phyloP scores from a whole-genome alignment of 768 basidiomycete genomes.

The Suillus paluster region DNA sequence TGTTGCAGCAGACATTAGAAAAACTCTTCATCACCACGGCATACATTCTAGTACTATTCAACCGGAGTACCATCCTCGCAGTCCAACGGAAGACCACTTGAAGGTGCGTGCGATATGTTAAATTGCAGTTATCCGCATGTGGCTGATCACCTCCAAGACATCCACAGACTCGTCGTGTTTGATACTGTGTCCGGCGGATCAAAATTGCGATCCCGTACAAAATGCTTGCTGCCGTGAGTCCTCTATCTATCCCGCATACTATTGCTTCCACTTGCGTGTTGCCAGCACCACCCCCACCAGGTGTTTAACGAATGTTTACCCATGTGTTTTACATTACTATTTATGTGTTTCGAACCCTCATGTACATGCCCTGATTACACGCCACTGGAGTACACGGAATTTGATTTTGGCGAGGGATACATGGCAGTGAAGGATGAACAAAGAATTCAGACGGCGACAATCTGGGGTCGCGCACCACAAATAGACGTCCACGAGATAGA shows the following conservation, averaged over 20 bases:
- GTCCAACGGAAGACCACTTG: slow-evolving; percentile 46
- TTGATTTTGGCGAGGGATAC: background rate
- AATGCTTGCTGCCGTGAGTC: slow-evolving; percentile 83
- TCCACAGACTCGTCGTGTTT: slow-evolving; percentile 64
- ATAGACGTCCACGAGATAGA: background rate
- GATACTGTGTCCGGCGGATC: slow-evolving; percentile 72
- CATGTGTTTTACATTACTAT: slow-evolving; percentile 27
- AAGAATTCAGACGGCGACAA: background rate
- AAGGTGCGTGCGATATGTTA: slow-evolving; percentile 43
- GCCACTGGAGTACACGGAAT: background rate
- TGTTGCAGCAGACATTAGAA: slow-evolving; percentile 81
- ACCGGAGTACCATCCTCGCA: slow-evolving; percentile 70
- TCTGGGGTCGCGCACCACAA: background rate
- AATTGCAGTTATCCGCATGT: slow-evolving; percentile 11
- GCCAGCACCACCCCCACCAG: slow-evolving; percentile 50
- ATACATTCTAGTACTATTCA: slow-evolving; percentile 97
- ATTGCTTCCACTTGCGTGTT: slow-evolving; percentile 12
- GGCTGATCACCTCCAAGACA: slow-evolving; percentile 38
- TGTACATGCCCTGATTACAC: background rate
- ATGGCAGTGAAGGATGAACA: too few relatives aligned
- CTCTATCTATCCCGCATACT: background rate
- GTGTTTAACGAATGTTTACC: slow-evolving; percentile 46
- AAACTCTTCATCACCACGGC: slow-evolving; percentile 85
- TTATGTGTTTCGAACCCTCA: background rate
- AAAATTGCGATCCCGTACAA: slow-evolving; percentile 66